These are phyloP conservation scores for Chaetothyriales sp. DNA, from an alignment of 2,329 filamentous ascomycete species.

Conservation along the genomic window DNA sequence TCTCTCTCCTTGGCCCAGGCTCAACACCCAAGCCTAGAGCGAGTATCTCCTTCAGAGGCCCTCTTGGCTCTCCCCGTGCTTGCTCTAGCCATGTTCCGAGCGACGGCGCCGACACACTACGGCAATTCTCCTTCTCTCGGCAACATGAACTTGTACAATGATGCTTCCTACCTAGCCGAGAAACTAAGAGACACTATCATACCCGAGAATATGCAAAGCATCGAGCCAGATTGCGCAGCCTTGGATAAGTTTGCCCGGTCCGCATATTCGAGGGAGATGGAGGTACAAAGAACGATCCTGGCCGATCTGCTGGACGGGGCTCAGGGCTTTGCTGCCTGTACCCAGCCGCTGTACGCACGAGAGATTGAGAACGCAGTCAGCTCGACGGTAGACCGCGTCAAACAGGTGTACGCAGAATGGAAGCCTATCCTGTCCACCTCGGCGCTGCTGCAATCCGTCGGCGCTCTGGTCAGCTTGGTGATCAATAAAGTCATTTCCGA, in stretches of 20 bases:
- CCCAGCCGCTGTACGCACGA: slow-evolving; percentile 41
- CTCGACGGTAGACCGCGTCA: slow-evolving; percentile 42
- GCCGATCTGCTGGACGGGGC: slow-evolving; percentile 48
- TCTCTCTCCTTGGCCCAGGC: slow-evolving; percentile 24
- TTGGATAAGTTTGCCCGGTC: slow-evolving; percentile 45
- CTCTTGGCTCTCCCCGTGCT: slow-evolving; percentile 33
- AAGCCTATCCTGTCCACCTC: slow-evolving; percentile 42
- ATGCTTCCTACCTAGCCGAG: slow-evolving; percentile 43
- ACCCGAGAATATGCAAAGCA: slow-evolving; percentile 27
- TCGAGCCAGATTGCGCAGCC: slow-evolving; percentile 36
- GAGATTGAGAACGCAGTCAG: slow-evolving; percentile 46
- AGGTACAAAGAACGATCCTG: slow-evolving; percentile 47
- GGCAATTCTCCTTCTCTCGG: slow-evolving; percentile 32
- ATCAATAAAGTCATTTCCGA: slow-evolving; percentile 46
- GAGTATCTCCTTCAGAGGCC: slow-evolving; percentile 23
- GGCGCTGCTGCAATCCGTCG: slow-evolving; percentile 46
- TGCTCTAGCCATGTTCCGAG: slow-evolving; percentile 36
- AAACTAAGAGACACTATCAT: slow-evolving; percentile 32
- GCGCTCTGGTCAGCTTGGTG: slow-evolving; percentile 42
- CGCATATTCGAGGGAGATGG: slow-evolving; percentile 50
- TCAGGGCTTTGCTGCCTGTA: slow-evolving; percentile 46
- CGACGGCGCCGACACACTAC: slow-evolving; percentile 33
- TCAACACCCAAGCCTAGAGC: slow-evolving; percentile 25
- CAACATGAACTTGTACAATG: slow-evolving; percentile 52
- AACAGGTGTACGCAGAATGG: slow-evolving; percentile 43